A percentile compares a stretch with the other conserved stretches of the same genome.
phyloP scores from a whole-genome alignment of 1,284 basidiomycete species.

The Ceratobasidium papillatum region DNA sequence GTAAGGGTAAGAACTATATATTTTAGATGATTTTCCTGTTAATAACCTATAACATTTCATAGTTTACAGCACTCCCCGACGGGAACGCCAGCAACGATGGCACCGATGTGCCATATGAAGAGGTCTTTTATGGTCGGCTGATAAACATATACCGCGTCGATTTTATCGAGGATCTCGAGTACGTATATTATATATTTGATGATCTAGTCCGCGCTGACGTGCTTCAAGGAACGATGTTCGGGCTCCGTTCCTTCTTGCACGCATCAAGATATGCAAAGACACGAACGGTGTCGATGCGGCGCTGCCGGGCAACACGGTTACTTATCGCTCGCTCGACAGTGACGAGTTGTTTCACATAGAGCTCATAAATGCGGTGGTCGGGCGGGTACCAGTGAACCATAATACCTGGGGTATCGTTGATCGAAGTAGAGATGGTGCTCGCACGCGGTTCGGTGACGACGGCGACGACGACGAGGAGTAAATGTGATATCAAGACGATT shows the following conservation, averaged over 20 bases:
- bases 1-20: no score
- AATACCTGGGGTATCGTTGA: constrained; percentile 31
- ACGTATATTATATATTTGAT: background rate
- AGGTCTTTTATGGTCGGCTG: constrained; percentile 18
- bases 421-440: background rate
- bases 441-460: constrained; percentile 9
- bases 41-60: background rate
- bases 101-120: background rate
- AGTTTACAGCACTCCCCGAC: constrained; percentile 17
- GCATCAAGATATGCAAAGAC: background rate
- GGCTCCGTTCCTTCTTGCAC: constrained; percentile 6
- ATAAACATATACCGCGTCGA: constrained; percentile 17
- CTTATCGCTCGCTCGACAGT: background rate
- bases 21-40: no score
- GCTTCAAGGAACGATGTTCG: background rate
- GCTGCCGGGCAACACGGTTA: background rate
- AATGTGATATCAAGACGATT: no score
- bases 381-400: background rate
- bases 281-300: constrained; percentile 22
- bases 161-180: constrained; percentile 3
- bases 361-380: background rate
- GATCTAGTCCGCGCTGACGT: background rate
- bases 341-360: constrained; percentile 5
- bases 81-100: constrained; percentile 8
- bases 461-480: background rate